Conservation (phyloP, 2,329 filamentous ascomycete species). For the Fusarium lateritium region DNA sequence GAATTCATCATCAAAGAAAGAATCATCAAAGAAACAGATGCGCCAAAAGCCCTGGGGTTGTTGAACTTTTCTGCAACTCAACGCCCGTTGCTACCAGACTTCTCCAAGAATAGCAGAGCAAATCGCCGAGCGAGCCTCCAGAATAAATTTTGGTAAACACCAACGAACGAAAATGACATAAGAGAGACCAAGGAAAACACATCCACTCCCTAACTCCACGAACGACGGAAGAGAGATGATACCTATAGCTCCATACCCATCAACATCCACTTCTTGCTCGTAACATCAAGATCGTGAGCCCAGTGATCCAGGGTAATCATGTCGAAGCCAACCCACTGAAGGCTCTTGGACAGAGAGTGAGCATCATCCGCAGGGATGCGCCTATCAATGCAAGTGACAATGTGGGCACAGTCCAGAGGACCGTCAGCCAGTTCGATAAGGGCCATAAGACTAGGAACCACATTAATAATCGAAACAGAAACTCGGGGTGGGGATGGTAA, state of each 20-base stretch:
- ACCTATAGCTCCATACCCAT: conserved; percentile 89
- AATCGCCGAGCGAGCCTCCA: conserved; percentile 22
- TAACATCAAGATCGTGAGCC: conserved; percentile 73
- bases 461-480: conserved; percentile 1
- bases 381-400: conserved; percentile 87
- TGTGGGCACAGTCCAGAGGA: conserved; percentile 80
- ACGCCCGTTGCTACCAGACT: conserved; percentile 40
- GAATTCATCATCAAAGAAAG: conserved; percentile 11
- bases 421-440: conserved; percentile 89
- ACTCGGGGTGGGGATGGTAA: conserved; percentile 36
- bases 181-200: conserved; percentile 41
- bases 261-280: conserved; percentile 86
- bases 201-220: conserved; percentile 40
- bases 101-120: conserved; percentile 32
- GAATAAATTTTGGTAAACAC: conserved; percentile 37
- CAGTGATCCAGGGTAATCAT: conserved; percentile 85
- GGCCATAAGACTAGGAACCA: conserved; percentile 78
- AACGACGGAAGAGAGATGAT: conserved; percentile 32
- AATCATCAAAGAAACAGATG: conserved; percentile 21
- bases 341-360: conserved; percentile 80
- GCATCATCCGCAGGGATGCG: conserved; percentile 72
- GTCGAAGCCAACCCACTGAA: conserved; percentile 95
- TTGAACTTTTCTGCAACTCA: conserved; percentile 38
- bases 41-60: conserved; percentile 30
- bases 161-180: conserved; percentile 34